Evolutionary conservation across 345 rosid genomes (phyloP).

Genomic region (Luvunga scandens): DNA sequence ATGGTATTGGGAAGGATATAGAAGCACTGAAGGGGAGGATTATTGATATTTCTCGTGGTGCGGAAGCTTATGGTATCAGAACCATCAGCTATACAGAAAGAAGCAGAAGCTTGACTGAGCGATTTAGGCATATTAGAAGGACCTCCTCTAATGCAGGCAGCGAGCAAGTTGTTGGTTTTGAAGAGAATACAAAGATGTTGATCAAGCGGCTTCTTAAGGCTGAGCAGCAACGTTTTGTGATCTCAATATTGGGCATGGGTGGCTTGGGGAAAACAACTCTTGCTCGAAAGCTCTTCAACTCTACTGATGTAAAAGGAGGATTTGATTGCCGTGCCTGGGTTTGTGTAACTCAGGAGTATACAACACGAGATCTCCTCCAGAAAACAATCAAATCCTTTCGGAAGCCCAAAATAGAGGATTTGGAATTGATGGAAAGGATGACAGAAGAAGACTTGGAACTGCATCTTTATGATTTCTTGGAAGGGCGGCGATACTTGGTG

Average conservation of each 20-base stretch:
- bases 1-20: constrained; percentile 13
- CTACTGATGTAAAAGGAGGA: constrained; percentile 9
- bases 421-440: constrained; percentile 3
- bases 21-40: constrained; percentile 12
- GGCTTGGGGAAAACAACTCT: constrained; percentile 34
- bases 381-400: constrained; percentile 17
- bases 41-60: constrained; percentile 17
- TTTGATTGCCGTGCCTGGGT: constrained; percentile 29
- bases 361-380: constrained; percentile 13
- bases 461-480: constrained; percentile 14
- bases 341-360: constrained; percentile 22
- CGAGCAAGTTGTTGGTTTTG: constrained; percentile 26
- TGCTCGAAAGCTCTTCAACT: constrained; percentile 25
- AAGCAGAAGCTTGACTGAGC: constrained; percentile 5
- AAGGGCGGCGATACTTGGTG: constrained; percentile 16
- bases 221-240: constrained; percentile 20
- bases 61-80: constrained; percentile 22
- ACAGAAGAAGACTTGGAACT: constrained; percentile 21
- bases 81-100: constrained; percentile 1
- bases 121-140: constrained; percentile 20
- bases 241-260: constrained; percentile 31
- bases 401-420: constrained; percentile 3
- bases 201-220: constrained; percentile 12
- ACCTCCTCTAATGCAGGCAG: constrained; percentile 20
- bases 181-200: constrained; percentile 16